These are phyloP conservation scores for Cicer arietinum DNA, from an alignment of 306 rosid genomes.

Conservation along the genomic window DNA sequence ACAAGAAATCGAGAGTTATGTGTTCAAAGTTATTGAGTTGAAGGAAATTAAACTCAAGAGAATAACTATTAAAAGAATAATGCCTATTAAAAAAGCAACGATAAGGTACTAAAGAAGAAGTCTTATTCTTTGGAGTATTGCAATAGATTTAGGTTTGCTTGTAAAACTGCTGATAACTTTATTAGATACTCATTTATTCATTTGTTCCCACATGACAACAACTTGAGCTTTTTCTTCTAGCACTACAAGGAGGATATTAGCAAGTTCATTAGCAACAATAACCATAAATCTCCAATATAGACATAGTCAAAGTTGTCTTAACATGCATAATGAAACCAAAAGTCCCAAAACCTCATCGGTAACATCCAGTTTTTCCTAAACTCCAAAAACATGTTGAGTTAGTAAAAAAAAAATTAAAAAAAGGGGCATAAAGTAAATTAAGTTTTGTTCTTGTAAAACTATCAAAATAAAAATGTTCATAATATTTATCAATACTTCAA, in stretches of 20 bases:
- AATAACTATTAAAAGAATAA: constrained; percentile 18
- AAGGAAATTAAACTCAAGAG: constrained; percentile 42
- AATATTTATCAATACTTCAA: too few relatives aligned
- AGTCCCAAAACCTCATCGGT: too few relatives aligned
- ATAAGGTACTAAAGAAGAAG: constrained; percentile 67
- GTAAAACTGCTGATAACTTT: constrained; percentile 55
- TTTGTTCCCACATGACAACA: constrained; percentile 88
- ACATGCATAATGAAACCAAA: too few relatives aligned
- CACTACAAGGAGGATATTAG: constrained; percentile 37
- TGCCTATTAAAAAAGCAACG: constrained; percentile 6
- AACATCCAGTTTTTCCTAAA: too few relatives aligned
- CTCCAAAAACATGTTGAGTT: too few relatives aligned
- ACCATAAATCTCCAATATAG: too few relatives aligned
- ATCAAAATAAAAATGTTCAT: too few relatives aligned
- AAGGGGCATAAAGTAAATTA: too few relatives aligned
- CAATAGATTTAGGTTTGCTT: constrained; percentile 54
- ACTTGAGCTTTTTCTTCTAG: constrained; percentile 77
- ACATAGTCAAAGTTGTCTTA: too few relatives aligned
- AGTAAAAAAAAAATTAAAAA: too few relatives aligned
- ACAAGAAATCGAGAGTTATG: constrained; percentile 51
- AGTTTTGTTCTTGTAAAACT: too few relatives aligned
- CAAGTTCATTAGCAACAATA: neutral
- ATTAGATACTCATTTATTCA: constrained; percentile 84
- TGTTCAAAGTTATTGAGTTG: constrained; percentile 35
- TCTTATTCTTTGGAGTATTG: constrained; percentile 64